Percentiles rank a stretch among this genome's conserved stretches.
Evolutionary conservation across 352 stramenopile genomes (phyloP).

Genomic region (Globisporangium perplexum): DNA sequence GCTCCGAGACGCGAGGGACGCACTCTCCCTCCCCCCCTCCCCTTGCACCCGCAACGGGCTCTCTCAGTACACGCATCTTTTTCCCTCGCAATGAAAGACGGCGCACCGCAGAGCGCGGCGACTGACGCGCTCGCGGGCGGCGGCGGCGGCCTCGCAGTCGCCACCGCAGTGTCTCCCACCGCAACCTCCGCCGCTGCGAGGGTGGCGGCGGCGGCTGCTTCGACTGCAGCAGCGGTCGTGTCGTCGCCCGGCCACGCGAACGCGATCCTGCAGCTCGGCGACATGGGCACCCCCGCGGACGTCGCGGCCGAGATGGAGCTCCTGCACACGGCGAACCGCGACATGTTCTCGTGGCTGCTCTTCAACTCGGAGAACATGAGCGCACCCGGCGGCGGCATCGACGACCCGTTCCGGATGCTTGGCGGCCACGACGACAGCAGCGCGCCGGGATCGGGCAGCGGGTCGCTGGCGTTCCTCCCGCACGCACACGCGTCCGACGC

Average conservation of each 20-base stretch:
- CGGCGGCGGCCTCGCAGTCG: slow-evolving; percentile 4
- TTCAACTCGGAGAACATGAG: slow-evolving; percentile 86
- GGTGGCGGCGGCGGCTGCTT: not conserved
- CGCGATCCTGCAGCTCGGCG: slow-evolving; percentile 11
- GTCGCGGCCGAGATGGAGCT: slow-evolving; percentile 56
- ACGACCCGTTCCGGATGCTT: slow-evolving; percentile 72
- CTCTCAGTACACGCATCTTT: too few relatives aligned
- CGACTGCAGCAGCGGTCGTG: not conserved
- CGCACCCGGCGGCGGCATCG: slow-evolving; percentile 26
- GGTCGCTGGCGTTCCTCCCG: slow-evolving; percentile 31
- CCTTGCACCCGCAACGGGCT: too few relatives aligned
- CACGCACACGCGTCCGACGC: slow-evolving; percentile 10
- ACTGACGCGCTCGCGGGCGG: slow-evolving; percentile 1
- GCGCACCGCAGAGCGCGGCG: not conserved
- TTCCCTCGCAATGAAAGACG: not conserved
- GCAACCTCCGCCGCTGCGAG: not conserved
- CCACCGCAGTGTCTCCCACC: slow-evolving; percentile 4
- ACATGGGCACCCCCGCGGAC: slow-evolving; percentile 23
- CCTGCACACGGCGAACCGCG: slow-evolving; percentile 58
- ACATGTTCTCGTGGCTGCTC: slow-evolving; percentile 84
- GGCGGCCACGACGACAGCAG: slow-evolving; percentile 18
- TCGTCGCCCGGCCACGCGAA: not conserved
- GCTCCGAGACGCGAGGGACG: not conserved
- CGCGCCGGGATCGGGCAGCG: slow-evolving; percentile 8
- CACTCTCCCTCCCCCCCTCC: not conserved